Percentiles rank a stretch among this genome's conserved stretches.
Conservation (phyloP, 345 rosid species). For the Salix exigua region DNA sequence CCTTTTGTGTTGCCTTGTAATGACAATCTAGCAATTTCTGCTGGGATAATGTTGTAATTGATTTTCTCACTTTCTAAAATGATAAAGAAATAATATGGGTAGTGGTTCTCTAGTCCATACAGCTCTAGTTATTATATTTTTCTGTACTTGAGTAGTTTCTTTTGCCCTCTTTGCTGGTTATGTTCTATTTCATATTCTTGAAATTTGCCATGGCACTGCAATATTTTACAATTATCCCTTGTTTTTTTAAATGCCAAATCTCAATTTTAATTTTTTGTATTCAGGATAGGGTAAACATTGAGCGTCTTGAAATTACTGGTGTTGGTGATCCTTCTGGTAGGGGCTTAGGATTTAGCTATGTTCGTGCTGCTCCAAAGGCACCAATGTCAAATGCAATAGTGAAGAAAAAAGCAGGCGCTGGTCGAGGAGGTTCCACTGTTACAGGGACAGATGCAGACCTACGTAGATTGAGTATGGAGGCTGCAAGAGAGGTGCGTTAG, state of each 20-base stretch:
- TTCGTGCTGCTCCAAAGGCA: conserved; percentile 83
- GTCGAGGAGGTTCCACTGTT: conserved; percentile 83
- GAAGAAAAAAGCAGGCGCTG: conserved; percentile 81
- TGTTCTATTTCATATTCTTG: background rate
- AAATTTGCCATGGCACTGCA: background rate
- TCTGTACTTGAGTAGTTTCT: background rate
- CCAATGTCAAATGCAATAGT: conserved; percentile 67
- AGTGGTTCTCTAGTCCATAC: background rate
- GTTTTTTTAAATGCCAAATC: background rate
- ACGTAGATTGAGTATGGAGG: conserved; percentile 98
- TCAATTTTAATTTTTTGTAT: background rate
- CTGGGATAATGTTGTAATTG: background rate
- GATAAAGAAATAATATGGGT: background rate
- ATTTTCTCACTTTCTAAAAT: background rate
- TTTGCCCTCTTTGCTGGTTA: background rate
- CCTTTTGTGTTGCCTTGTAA: background rate
- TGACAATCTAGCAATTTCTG: background rate
- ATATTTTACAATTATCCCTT: background rate
- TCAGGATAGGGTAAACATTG: conserved; percentile 94
- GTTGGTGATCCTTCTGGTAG: conserved; percentile 99
- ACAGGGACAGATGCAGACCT: conserved; percentile 99
- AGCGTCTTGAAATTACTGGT: conserved; percentile 97
- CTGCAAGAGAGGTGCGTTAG: conserved; percentile 82
- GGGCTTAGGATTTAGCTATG: conserved; percentile 96
- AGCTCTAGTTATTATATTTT: background rate